A percentile compares a stretch with the other conserved stretches of the same genome.
Conservation (phyloP, 306 rosid species). For the Lathyrus tuberosus region DNA sequence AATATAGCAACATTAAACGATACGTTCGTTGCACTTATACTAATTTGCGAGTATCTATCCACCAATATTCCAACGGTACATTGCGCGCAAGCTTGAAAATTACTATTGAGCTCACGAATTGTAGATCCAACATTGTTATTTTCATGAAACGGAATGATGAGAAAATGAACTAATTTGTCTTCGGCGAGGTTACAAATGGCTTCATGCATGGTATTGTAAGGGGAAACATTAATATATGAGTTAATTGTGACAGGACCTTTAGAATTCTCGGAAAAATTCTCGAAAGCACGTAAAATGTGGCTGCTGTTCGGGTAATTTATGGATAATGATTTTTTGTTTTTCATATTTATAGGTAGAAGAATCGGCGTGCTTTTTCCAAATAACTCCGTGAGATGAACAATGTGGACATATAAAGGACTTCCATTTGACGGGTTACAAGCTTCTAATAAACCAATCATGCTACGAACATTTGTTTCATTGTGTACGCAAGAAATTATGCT, state of each 20-base stretch:
- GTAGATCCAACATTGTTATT: neutral
- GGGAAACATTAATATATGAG: slow-evolving; percentile 45
- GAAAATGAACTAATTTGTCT: slow-evolving; percentile 37
- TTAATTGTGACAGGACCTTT: slow-evolving; percentile 42
- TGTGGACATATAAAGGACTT: slow-evolving; percentile 45
- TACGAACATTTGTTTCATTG: slow-evolving; percentile 43
- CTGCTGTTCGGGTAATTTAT: slow-evolving; percentile 32
- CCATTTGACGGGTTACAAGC: slow-evolving; percentile 39
- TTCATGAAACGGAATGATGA: slow-evolving; percentile 54
- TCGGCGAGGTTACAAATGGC: slow-evolving; percentile 38
- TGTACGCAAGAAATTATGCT: slow-evolving; percentile 47
- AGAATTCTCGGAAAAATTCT: slow-evolving; percentile 49
- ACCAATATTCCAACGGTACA: slow-evolving; percentile 64
- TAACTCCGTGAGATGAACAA: slow-evolving; percentile 49
- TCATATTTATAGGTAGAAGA: slow-evolving; percentile 43
- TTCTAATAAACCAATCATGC: slow-evolving; percentile 49
- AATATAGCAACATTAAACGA: slow-evolving; percentile 35
- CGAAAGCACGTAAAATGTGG: slow-evolving; percentile 53
- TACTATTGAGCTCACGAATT: slow-evolving; percentile 43
- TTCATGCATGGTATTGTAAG: slow-evolving; percentile 55
- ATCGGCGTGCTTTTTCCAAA: slow-evolving; percentile 43
- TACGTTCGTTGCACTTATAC: neutral
- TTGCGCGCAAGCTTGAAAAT: slow-evolving; percentile 31
- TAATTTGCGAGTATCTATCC: slow-evolving; percentile 35
- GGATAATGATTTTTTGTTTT: neutral